Evolutionary conservation across 2,329 filamentous ascomycete species (phyloP), one percentile per base, ranked within the genome.

Genomic region (Fusarium verrucosum): DNA sequence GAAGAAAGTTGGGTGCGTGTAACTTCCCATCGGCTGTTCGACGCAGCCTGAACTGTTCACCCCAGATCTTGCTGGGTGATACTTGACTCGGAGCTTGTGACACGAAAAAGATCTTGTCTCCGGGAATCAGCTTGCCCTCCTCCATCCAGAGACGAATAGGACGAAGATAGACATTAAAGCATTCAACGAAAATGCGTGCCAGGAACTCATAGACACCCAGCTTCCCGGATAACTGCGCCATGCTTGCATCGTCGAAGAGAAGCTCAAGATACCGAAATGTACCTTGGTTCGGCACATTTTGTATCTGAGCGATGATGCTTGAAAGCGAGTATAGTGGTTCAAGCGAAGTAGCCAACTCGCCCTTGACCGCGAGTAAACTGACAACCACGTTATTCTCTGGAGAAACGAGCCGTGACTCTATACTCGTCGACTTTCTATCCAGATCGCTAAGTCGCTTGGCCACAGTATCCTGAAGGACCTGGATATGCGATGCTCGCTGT

Each of bases 101-200:
- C 7, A 97, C 84, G 70, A 97, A 97, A 73, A 96, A 95, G 1
- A 87, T 83, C 60, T 87, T 86, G 65, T 93, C 88, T 2, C 83
- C 82, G 1, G 84, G 77, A 3, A 85, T 80, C 5, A 97, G 78
- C 50, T 88, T 85, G 1, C 94, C 94, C 33, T 87, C 84, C 69
- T 92, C 88, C 88, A 97, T 94, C 94, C 94, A 98, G 16, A 83
- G 79, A 32, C 89, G 85, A 40, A 97, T 89, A 0, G 93, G 92
- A 35, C 87, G 87, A 33, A 96, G 82, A 74, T 97, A 98, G 2
- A 92, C 87, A 55, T 88, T 86, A 57, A 97, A 90, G 72, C 92
- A 96, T 41, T 90, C 85, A 52, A 95, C 88, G 72, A 97, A 95
- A 5, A 95, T 81, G 0, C 80, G 79, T 3, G 87, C 87, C 7